phyloP scores from a whole-genome alignment of 2,329 filamentous ascomycete species.

The Aureobasidium namibiae region DNA sequence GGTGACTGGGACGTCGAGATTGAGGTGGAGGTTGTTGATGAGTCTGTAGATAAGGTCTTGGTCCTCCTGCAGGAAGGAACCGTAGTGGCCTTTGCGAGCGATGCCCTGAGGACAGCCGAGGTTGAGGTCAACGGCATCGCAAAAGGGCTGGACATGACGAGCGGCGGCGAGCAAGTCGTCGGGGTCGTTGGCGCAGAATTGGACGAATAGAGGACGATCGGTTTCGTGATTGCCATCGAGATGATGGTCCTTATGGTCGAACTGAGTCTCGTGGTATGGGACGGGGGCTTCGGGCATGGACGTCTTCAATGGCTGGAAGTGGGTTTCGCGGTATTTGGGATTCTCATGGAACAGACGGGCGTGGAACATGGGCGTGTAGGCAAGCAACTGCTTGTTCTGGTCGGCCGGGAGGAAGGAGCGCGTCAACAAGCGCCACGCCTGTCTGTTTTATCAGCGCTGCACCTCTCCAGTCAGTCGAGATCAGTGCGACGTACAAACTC shows the following conservation, averaged over 20 bases:
- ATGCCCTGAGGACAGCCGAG: slow-evolving; percentile 95
- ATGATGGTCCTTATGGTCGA: slow-evolving; percentile 35
- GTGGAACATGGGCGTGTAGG: slow-evolving; percentile 95
- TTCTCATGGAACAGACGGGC: slow-evolving; percentile 77
- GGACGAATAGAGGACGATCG: slow-evolving; percentile 87
- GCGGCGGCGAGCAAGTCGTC: slow-evolving; percentile 74
- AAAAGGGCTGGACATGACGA: slow-evolving; percentile 69
- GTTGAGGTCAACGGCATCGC: slow-evolving; percentile 92
- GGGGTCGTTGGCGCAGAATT: slow-evolving; percentile 89
- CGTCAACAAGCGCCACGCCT: slow-evolving; percentile 97
- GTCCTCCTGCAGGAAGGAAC: slow-evolving; percentile 90
- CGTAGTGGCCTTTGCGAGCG: slow-evolving; percentile 81
- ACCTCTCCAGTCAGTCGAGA: no score
- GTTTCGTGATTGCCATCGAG: slow-evolving; percentile 80
- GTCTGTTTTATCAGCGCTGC: slow-evolving; percentile 2
- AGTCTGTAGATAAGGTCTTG: slow-evolving; percentile 74
- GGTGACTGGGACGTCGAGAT: slow-evolving; percentile 76
- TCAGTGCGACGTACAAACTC: slow-evolving; percentile 87
- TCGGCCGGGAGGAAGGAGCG: slow-evolving; percentile 72
- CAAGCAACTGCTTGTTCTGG: slow-evolving; percentile 59
- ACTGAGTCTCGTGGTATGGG: slow-evolving; percentile 26
- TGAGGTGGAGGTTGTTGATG: slow-evolving; percentile 71
- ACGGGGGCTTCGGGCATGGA: slow-evolving; percentile 28
- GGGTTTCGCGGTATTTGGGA: slow-evolving; percentile 63
- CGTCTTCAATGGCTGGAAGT: slow-evolving; percentile 62